Base-by-base conservation (phyloP, 2,329 filamentous ascomycete genomes). In the Pezicula radicicola region DNA sequence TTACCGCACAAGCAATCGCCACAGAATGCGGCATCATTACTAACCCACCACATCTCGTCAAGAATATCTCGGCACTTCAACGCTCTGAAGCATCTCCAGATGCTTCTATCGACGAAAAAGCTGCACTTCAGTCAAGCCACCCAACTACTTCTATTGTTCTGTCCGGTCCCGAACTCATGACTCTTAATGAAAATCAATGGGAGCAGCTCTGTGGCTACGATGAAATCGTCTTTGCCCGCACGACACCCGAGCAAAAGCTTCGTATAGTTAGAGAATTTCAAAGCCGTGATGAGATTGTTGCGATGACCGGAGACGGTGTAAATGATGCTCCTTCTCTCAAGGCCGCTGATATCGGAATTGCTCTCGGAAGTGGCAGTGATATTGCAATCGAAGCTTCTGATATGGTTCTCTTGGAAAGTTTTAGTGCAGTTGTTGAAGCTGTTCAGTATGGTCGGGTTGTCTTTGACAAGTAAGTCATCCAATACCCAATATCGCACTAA, bases 201-300 rank as follows among this genome's bases (percentile, higher is more conserved):
- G 76, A 84, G 52, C 74, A 76, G 30, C 74, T 92, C 1, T 75
- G 65, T 28, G 76, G 71, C 8, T 91, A 91, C 58, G 75, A 83
- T 25, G 88, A 91, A 62, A 85, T 91, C 36, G 85, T 91, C 12
- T 91, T 91, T 64, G 84, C 88, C 1, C 77, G 87, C 12, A 91
- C 87, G 0, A 91, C 88, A 0, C 88, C 87, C 0, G 87, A 91
- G 62, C 87, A 91, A 64, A 92, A 92, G 65, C 78, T 91, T 6
- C 83, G 86, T 33, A 91, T 91, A 55, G 87, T 92, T n/a, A 80
- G 81, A 28, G 87, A 89, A 65, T 85, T 91, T 55, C 87, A 89
- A 63, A 69, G 75, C 1, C 74, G 80, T 8, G 75, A 79, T 5
- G 73, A 81, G 40, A 78, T 81, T 30, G 79, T 84, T 10, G 79